phyloP scores from a whole-genome alignment of 1,139 yeast species.

The Zygosaccharomyces sapae region DNA sequence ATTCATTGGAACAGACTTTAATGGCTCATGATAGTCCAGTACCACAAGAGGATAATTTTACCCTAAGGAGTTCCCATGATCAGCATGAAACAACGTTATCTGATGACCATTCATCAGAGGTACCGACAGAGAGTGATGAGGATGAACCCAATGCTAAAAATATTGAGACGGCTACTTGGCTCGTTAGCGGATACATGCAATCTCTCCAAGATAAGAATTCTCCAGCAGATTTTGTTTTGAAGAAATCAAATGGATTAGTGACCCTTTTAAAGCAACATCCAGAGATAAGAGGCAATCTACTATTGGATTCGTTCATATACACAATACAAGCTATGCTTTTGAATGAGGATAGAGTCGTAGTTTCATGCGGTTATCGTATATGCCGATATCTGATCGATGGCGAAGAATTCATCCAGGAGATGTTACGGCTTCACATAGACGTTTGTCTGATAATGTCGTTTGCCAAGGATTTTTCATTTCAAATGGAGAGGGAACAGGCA shows the following conservation, averaged over 20 bases:
- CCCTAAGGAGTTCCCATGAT: constrained; percentile 3
- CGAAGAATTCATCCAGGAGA: constrained; percentile 46
- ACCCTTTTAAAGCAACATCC: constrained; percentile 56
- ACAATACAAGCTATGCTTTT: constrained; percentile 59
- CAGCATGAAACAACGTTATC: not conserved
- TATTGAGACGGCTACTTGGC: constrained; percentile 46
- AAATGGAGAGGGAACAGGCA: constrained; percentile 75
- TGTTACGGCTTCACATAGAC: constrained; percentile 53
- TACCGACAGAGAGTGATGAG: constrained; percentile 5
- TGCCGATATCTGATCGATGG: constrained; percentile 61
- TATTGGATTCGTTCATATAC: constrained; percentile 55
- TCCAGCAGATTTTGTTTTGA: constrained; percentile 48
- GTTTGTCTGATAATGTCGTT: constrained; percentile 62
- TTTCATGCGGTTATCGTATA: constrained; percentile 72
- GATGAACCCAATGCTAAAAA: constrained; percentile 12
- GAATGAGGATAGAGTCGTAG: constrained; percentile 56
- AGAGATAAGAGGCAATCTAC: constrained; percentile 59
- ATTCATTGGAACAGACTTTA: constrained; percentile 4
- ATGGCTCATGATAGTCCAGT: constrained; percentile 4
- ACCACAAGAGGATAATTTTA: constrained; percentile 3
- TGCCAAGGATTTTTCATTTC: constrained; percentile 49
- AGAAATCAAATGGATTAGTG: constrained; percentile 62
- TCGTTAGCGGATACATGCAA: constrained; percentile 47
- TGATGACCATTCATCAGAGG: constrained; percentile 4
- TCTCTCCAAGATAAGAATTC: constrained; percentile 40